Evolutionary conservation across 257 asterid species (phyloP).

Genomic region (Solanum pennellii): DNA sequence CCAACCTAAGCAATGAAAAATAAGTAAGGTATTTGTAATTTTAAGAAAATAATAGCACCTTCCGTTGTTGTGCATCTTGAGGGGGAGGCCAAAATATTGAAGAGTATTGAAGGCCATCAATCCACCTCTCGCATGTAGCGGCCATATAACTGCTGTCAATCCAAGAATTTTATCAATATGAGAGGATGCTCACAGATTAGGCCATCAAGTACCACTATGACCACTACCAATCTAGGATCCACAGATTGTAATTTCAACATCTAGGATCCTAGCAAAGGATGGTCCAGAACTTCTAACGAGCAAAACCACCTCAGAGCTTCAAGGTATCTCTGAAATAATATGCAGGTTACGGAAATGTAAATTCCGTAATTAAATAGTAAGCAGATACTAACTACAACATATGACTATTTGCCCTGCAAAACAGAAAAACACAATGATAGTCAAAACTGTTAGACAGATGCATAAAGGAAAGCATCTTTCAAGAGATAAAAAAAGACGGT

Average conservation of each 20-base stretch:
- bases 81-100: conserved; percentile 97
- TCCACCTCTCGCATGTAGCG: conserved; percentile 76
- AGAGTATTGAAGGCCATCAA: conserved; percentile 78
- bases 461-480: background rate
- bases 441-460: background rate
- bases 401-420: background rate
- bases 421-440: background rate
- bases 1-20: background rate
- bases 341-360: background rate
- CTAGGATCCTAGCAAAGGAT: background rate
- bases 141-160: conserved; percentile 40
- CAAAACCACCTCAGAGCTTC: background rate
- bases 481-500: background rate
- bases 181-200: conserved; percentile 25
- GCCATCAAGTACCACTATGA: conserved; percentile 18
- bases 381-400: background rate
- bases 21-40: background rate
- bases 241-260: conserved; percentile 51
- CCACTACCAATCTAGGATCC: conserved; percentile 52
- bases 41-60: conserved; percentile 32
- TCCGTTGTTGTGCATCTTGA: conserved; percentile 67
- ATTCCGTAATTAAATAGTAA: background rate
- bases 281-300: background rate
- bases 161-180: conserved; percentile 17
- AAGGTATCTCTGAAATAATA: background rate